Evolutionary conservation across 1,284 basidiomycete species (phyloP).

Genomic region (Anthracocystis walkeri): DNA sequence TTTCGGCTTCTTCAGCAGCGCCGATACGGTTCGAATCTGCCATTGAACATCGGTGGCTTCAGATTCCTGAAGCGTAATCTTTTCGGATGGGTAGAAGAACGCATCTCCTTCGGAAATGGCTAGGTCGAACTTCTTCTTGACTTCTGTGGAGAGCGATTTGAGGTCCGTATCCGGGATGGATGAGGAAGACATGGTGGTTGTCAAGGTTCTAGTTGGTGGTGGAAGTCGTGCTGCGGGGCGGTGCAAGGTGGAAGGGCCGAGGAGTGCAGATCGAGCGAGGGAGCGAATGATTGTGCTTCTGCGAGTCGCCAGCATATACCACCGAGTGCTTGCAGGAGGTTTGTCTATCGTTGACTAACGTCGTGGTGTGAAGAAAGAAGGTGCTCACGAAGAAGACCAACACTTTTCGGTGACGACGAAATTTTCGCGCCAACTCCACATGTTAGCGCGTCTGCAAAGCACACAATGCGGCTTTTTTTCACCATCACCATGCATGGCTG

Average conservation of each 20-base stretch:
- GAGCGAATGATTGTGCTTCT: not conserved
- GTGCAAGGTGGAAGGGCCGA: not conserved
- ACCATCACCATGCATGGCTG: constrained; percentile 6
- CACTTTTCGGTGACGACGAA: not conserved
- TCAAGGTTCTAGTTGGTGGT: not conserved
- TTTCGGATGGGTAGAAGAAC: constrained; percentile 63
- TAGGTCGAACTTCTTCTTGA: constrained; percentile 50
- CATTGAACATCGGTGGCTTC: constrained; percentile 29
- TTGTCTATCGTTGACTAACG: not conserved
- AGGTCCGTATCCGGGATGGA: constrained; percentile 32
- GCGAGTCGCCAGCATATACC: constrained; percentile 1
- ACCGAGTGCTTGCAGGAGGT: not conserved
- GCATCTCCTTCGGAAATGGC: constrained; percentile 57
- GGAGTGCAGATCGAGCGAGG: not conserved
- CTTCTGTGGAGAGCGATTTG: constrained; percentile 37
- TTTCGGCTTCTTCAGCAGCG: constrained; percentile 62
- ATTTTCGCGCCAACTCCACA: constrained; percentile 8
- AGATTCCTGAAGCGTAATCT: constrained; percentile 34
- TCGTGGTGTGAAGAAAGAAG: constrained; percentile 1
- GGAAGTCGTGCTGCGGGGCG: not conserved
- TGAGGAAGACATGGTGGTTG: constrained; percentile 21
- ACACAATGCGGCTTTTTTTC: not conserved
- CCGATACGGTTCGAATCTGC: constrained; percentile 63
- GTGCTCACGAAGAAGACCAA: constrained; percentile 11
- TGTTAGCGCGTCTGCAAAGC: constrained; percentile 7